Evolutionary conservation across 352 stramenopile species (phyloP).

Genomic region (Phytophthora nicotianae): DNA sequence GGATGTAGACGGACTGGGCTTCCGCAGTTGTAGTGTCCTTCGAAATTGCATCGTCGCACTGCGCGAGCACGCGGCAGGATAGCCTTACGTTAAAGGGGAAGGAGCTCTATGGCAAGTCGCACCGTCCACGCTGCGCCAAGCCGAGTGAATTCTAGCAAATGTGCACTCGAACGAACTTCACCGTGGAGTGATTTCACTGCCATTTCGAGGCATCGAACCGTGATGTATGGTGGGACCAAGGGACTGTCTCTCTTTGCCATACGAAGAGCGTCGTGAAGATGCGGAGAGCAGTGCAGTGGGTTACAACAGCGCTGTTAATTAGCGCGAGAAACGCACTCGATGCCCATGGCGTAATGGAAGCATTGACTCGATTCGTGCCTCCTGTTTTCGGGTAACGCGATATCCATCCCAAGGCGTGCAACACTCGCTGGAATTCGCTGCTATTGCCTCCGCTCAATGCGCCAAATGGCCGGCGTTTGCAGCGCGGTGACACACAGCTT

Average conservation of each 20-base stretch:
- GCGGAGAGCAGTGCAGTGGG: not conserved
- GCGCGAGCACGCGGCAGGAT: conserved; percentile 13
- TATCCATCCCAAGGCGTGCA: conserved; percentile 1
- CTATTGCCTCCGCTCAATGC: not conserved
- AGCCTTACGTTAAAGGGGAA: conserved; percentile 18
- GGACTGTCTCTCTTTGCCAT: conserved; percentile 30
- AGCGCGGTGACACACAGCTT: conserved; percentile 22
- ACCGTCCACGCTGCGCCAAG: conserved; percentile 14
- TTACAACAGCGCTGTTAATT: not conserved
- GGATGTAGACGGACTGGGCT: conserved; percentile 1
- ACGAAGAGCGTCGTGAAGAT: conserved; percentile 24
- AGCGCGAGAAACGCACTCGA: not conserved
- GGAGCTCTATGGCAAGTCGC: conserved; percentile 33
- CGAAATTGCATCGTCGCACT: conserved; percentile 2
- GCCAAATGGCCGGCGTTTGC: conserved; percentile 4
- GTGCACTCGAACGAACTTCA: conserved; percentile 3
- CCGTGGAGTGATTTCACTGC: not conserved
- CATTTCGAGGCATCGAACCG: not conserved
- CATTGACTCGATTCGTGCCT: not conserved
- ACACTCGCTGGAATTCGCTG: not conserved
- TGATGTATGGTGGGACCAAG: conserved; percentile 32
- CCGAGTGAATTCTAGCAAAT: conserved; percentile 7
- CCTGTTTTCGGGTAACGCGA: conserved; percentile 7
- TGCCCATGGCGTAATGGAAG: not conserved
- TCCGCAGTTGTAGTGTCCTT: not conserved